Evolutionary conservation across 192 early-diverging fungal species (phyloP).

Genomic region (Podila horticola): DNA sequence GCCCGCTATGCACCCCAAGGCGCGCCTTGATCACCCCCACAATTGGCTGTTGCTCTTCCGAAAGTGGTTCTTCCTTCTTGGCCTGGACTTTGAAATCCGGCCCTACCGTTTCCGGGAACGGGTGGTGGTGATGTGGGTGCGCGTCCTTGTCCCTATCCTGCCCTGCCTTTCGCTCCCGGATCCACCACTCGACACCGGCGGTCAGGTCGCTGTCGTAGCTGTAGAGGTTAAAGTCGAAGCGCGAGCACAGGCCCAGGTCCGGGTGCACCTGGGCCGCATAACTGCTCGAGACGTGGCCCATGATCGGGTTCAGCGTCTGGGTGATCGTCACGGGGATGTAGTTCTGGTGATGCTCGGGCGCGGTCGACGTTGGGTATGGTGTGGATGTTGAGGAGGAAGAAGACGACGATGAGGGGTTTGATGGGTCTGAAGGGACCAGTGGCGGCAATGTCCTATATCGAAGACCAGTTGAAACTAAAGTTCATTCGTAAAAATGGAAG

Average conservation of each 20-base stretch:
- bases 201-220: constrained; percentile 91
- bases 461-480: constrained; percentile 71
- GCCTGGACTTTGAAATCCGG: constrained; percentile 6
- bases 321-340: constrained; percentile 69
- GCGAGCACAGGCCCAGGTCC: constrained; percentile 75
- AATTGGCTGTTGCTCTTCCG: constrained; percentile 35
- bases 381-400: constrained; percentile 23
- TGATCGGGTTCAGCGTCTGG: constrained; percentile 88
- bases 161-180: constrained; percentile 40
- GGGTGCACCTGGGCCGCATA: constrained; percentile 84
- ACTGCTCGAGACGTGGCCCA: constrained; percentile 89
- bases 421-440: constrained; percentile 20
- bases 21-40: constrained; percentile 37
- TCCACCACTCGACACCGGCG: constrained; percentile 86
- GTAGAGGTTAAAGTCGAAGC: constrained; percentile 93
- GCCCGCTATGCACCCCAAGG: constrained; percentile 57
- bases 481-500: not conserved
- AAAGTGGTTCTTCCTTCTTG: constrained; percentile 45
- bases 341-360: constrained; percentile 43
- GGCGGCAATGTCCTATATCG: constrained; percentile 73
- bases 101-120: constrained; percentile 28
- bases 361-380: constrained; percentile 43
- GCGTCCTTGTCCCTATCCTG: constrained; percentile 7
- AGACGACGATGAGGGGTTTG: constrained; percentile 17
- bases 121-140: not conserved